A percentile compares a stretch with the other conserved stretches of the same genome.
phyloP scores from a whole-genome alignment of 805 yeast genomes.

The Yamadazyma scolyti region DNA sequence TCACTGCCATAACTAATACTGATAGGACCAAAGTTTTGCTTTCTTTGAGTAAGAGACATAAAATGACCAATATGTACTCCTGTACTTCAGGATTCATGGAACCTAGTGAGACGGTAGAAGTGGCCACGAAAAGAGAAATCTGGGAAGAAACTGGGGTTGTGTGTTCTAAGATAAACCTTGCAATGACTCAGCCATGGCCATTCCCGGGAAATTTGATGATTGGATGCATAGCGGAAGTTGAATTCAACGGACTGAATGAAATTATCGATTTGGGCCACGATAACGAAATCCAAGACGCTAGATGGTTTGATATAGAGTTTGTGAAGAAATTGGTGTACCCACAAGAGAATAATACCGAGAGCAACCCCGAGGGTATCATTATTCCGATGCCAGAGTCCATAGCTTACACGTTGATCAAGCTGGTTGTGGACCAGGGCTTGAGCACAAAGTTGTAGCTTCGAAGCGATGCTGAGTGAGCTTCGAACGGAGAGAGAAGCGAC shows the following conservation, averaged over 20 bases:
- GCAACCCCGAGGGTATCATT: slow-evolving; percentile 33
- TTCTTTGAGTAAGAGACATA: slow-evolving; percentile 66
- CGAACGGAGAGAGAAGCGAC: too few relatives aligned
- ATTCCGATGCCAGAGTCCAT: slow-evolving; percentile 44
- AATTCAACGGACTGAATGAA: slow-evolving; percentile 63
- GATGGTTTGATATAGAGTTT: slow-evolving; percentile 69
- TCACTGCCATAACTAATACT: slow-evolving; percentile 69
- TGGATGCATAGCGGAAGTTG: slow-evolving; percentile 83
- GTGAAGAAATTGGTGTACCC: slow-evolving; percentile 39
- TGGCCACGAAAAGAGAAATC: slow-evolving; percentile 81
- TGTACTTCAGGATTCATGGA: slow-evolving; percentile 96
- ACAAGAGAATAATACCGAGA: slow-evolving; percentile 15
- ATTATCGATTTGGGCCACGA: slow-evolving; percentile 73
- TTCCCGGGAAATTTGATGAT: slow-evolving; percentile 91
- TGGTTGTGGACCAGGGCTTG: slow-evolving; percentile 27
- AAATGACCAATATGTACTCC: slow-evolving; percentile 57
- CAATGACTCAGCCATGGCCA: slow-evolving; percentile 95
- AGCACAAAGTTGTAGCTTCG: too few relatives aligned
- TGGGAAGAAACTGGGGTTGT: slow-evolving; percentile 95
- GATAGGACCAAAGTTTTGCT: slow-evolving; percentile 61
- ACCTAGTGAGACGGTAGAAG: slow-evolving; percentile 89
- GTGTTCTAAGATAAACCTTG: slow-evolving; percentile 53
- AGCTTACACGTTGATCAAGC: slow-evolving; percentile 41
- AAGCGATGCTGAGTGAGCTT: too few relatives aligned
- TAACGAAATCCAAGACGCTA: slow-evolving; percentile 79